Conservation (phyloP, 306 rosid species). For the Lagenaria siceraria region DNA sequence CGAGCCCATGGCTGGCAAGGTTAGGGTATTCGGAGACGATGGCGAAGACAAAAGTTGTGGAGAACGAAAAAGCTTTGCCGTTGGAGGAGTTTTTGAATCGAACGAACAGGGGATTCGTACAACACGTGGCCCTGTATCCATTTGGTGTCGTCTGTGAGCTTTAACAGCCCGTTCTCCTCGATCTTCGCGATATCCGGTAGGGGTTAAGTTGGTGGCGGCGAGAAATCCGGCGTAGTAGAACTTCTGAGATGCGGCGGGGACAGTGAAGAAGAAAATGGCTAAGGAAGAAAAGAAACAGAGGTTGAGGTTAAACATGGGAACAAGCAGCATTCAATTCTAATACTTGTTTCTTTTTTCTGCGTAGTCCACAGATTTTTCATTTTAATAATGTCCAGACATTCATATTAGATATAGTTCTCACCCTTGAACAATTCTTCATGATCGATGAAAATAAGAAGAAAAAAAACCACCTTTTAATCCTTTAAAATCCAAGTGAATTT, state of each 20-base stretch:
- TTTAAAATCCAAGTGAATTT: not conserved
- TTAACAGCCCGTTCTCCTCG: constrained; percentile 26
- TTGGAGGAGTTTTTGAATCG: constrained; percentile 41
- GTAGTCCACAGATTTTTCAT: no score
- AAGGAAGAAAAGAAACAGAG: constrained; percentile 12
- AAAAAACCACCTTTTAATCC: not conserved
- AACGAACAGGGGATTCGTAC: constrained; percentile 26
- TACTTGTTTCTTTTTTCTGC: no score
- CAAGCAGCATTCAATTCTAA: no score
- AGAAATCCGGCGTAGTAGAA: constrained; percentile 42
- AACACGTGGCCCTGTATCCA: constrained; percentile 32
- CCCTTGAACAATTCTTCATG: not conserved
- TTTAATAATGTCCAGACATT: no score
- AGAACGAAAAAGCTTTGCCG: no score
- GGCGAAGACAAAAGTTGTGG: no score
- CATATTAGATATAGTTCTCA: not conserved
- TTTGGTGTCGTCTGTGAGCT: constrained; percentile 35
- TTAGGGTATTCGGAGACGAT: no score
- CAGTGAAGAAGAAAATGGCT: not conserved
- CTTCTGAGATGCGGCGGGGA: constrained; percentile 23
- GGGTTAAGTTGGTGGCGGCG: constrained; percentile 23
- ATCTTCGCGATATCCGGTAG: constrained; percentile 32
- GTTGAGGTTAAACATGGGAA: constrained; percentile 17
- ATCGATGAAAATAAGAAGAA: not conserved
- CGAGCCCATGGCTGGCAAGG: no score